phyloP scores from a whole-genome alignment of 2,329 filamentous ascomycete species.

The Cordyceps javanica region DNA sequence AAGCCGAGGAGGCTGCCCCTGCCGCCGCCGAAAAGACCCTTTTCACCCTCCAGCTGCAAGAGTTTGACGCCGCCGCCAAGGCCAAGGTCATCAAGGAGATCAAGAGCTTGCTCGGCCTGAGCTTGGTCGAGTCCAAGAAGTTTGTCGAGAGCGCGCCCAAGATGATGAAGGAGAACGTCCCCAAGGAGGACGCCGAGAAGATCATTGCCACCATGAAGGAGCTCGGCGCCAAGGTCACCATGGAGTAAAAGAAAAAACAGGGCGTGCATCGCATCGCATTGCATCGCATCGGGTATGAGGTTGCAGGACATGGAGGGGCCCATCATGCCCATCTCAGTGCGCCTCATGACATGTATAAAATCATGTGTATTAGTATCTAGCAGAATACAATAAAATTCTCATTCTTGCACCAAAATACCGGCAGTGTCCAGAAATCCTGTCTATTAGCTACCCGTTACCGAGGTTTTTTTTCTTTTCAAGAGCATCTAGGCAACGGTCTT shows the following conservation, averaged over 20 bases:
- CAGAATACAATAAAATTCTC: slow-evolving; percentile 8
- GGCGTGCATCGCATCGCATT: slow-evolving; percentile 2
- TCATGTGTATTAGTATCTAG: slow-evolving; percentile 28
- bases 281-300: not conserved
- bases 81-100: slow-evolving; percentile 99
- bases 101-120: slow-evolving; percentile 90
- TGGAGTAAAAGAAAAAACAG: slow-evolving; percentile 63
- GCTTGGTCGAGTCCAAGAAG: slow-evolving; percentile 99
- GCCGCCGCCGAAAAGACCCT: slow-evolving; percentile 92
- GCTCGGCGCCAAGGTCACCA: slow-evolving; percentile 77
- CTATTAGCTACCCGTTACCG: not conserved
- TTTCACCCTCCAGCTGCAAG: slow-evolving; percentile 91
- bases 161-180: slow-evolving; percentile 96
- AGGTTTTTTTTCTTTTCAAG: too few species aligned
- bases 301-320: not conserved
- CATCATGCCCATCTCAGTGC: slow-evolving; percentile 3
- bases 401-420: not conserved
- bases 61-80: slow-evolving; percentile 83
- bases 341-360: slow-evolving; percentile 16
- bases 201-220: slow-evolving; percentile 93
- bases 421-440: not conserved
- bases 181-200: slow-evolving; percentile 99
- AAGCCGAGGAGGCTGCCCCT: slow-evolving; percentile 82
- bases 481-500: not conserved
- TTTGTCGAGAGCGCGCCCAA: slow-evolving; percentile 98